Conservation (phyloP, 179 eudicot species). For the Dionaea muscipula region DNA sequence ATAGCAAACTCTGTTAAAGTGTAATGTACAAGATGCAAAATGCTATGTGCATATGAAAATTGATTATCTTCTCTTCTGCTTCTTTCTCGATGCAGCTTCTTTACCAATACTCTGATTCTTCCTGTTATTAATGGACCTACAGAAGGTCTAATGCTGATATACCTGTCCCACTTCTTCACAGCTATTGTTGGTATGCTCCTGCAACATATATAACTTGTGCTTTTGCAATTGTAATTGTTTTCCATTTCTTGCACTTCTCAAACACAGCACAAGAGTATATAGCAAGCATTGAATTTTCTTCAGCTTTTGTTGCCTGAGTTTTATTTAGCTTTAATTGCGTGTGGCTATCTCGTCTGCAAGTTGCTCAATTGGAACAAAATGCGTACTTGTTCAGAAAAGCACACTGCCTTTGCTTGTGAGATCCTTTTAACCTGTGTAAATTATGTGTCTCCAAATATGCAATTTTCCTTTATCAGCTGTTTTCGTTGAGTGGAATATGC, state of each 20-base stretch:
- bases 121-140: constrained; percentile 95
- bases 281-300: not conserved
- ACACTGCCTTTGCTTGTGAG: no score
- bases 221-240: not conserved
- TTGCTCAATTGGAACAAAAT: no score
- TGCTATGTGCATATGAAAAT: not conserved
- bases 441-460: no score
- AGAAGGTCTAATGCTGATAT: constrained; percentile 92
- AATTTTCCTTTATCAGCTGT: no score
- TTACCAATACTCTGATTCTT: constrained; percentile 90
- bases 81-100: constrained; percentile 47
- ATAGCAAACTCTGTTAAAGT: no score
- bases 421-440: no score
- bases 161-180: constrained; percentile 64
- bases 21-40: not conserved
- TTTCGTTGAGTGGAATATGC: no score
- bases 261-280: not conserved
- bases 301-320: no score
- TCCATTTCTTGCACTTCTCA: not conserved
- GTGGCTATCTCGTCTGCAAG: no score
- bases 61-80: constrained; percentile 8
- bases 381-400: no score
- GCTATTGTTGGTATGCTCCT: constrained; percentile 63
- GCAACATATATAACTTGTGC: not conserved
- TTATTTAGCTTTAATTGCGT: no score